These are phyloP conservation scores for Fusarium sp. DNA, from an alignment of 2,329 filamentous ascomycete species.

Conservation along the genomic window DNA sequence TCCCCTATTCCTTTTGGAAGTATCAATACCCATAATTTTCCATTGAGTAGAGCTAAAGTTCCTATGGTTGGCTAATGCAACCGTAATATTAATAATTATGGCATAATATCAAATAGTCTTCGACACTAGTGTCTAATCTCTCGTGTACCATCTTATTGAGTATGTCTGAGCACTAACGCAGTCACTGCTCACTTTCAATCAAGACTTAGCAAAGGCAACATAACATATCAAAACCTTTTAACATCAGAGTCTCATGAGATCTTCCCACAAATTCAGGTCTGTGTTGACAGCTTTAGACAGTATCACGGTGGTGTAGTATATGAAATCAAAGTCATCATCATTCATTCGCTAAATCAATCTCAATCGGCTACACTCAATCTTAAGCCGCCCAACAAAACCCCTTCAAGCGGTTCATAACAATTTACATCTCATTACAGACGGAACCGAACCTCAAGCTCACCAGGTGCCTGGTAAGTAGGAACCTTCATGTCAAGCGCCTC, in stretches of 20 bases:
- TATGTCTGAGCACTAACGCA: background rate
- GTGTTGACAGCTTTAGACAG: too few relatives aligned
- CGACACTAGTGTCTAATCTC: too few relatives aligned
- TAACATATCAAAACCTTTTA: too few relatives aligned
- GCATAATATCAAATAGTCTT: background rate
- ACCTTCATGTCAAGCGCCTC: conserved; percentile 81
- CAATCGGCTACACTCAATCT: conserved; percentile 8
- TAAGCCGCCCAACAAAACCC: background rate
- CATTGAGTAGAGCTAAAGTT: too few relatives aligned
- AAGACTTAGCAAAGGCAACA: too few relatives aligned
- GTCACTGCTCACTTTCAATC: too few relatives aligned
- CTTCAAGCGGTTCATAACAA: background rate
- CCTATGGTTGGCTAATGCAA: background rate
- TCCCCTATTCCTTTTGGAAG: background rate
- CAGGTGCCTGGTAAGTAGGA: conserved; percentile 69
- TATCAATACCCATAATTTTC: background rate
- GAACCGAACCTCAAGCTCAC: conserved; percentile 54
- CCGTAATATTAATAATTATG: background rate
- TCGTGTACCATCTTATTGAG: background rate
- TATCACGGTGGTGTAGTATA: background rate
- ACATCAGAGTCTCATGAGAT: too few relatives aligned
- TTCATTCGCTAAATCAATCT: conserved; percentile 24
- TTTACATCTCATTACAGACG: conserved; percentile 51
- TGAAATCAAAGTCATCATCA: background rate
- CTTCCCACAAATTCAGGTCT: too few relatives aligned